Evolutionary conservation across 192 early-diverging fungal genomes (phyloP).

Genomic region (Entomortierella parvispora): DNA sequence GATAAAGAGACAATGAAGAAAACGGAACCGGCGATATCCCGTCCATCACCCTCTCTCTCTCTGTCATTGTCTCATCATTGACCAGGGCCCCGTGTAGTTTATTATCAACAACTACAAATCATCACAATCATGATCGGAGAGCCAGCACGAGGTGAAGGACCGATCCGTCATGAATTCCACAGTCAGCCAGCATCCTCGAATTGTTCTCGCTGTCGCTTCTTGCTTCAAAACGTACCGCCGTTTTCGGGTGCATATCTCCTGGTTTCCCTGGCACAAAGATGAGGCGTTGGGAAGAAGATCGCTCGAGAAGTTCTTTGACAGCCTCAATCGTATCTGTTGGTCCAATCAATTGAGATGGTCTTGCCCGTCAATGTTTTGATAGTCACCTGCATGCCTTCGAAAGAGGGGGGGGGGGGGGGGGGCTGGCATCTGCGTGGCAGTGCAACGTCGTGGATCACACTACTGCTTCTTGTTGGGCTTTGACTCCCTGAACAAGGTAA

Average conservation of each 20-base stretch:
- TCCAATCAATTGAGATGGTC: conserved; percentile 25
- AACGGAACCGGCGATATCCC: too few species aligned
- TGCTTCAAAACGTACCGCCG: neutral
- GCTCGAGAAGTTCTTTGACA: conserved; percentile 50
- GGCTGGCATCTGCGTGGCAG: neutral
- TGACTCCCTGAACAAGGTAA: too few species aligned
- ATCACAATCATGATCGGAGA: too few species aligned
- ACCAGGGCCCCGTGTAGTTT: too few species aligned
- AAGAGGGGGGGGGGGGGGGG: neutral
- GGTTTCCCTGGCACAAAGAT: neutral
- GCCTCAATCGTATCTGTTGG: conserved; percentile 51
- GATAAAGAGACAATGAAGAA: too few species aligned
- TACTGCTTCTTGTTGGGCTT: neutral
- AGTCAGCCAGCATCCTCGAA: too few species aligned
- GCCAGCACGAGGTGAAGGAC: too few species aligned
- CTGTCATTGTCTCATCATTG: too few species aligned
- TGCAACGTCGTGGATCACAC: neutral
- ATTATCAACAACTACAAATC: too few species aligned
- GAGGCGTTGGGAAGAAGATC: conserved; percentile 3
- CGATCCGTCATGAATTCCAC: too few species aligned
- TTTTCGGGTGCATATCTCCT: neutral
- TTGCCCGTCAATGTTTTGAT: conserved; percentile 49
- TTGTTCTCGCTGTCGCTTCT: too few species aligned
- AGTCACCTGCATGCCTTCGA: conserved; percentile 32
- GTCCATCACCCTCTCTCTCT: too few species aligned